phyloP scores from a whole-genome alignment of 345 rosid genomes.

The Luvunga scandens region DNA sequence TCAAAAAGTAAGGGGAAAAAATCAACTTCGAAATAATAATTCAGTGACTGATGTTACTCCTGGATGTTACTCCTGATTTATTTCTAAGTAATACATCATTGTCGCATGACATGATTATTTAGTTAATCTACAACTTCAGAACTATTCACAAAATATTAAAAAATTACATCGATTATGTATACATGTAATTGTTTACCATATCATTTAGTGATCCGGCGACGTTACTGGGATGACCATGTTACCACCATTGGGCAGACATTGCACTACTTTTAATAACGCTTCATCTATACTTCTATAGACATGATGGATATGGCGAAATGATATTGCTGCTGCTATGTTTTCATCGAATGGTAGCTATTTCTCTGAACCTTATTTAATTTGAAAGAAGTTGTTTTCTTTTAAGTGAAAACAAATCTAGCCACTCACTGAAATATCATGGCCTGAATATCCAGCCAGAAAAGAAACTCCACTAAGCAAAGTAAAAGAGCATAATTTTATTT shows the following conservation, averaged over 20 bases:
- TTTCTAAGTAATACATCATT: too few species aligned
- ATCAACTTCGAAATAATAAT: too few species aligned
- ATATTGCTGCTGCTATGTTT: neutral
- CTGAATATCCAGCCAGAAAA: neutral
- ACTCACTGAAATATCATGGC: neutral
- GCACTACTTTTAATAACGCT: constrained; percentile 14
- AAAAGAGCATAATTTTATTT: neutral
- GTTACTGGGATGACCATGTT: too few species aligned
- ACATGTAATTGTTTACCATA: too few species aligned
- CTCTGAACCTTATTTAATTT: neutral
- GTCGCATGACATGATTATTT: too few species aligned
- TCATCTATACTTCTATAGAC: constrained; percentile 9
- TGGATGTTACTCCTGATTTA: too few species aligned
- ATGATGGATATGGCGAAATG: neutral
- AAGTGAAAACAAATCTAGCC: neutral
- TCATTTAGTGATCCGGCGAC: too few species aligned
- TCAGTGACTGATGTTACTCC: too few species aligned
- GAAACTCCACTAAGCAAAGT: neutral
- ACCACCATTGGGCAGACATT: neutral
- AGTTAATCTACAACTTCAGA: too few species aligned
- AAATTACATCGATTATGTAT: too few species aligned
- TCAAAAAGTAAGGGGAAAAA: neutral
- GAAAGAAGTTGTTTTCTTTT: neutral
- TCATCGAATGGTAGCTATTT: neutral
- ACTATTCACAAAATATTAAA: too few species aligned